phyloP scores from a whole-genome alignment of 352 stramenopile genomes.

The Globisporangium yorkense region DNA sequence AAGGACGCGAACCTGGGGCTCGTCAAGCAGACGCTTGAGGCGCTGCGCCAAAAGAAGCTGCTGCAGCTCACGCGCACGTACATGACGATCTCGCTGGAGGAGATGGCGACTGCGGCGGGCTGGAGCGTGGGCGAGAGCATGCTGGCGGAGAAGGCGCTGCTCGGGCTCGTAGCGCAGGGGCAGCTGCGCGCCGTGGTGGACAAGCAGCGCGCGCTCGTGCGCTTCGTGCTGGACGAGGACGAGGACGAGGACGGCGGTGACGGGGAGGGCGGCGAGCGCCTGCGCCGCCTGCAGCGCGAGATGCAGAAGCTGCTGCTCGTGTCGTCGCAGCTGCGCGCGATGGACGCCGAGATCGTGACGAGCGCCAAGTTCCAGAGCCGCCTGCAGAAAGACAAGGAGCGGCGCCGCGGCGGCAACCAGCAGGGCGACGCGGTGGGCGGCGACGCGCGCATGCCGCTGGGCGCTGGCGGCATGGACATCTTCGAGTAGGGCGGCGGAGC shows the following conservation, averaged over 20 bases:
- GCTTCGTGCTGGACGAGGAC: constrained; percentile 64
- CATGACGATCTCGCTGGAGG: constrained; percentile 58
- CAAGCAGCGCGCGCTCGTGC: constrained; percentile 73
- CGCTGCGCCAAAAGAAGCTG: constrained; percentile 65
- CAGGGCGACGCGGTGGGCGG: constrained; percentile 30
- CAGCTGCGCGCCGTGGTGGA: constrained; percentile 67
- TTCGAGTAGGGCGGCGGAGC: constrained; percentile 27
- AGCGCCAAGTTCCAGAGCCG: constrained; percentile 74
- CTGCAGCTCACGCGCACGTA: constrained; percentile 76
- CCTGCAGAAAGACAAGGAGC: constrained; percentile 74
- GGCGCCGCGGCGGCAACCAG: constrained; percentile 43
- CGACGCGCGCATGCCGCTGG: constrained; percentile 17
- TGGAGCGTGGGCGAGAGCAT: constrained; percentile 27
- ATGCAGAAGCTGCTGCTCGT: constrained; percentile 73
- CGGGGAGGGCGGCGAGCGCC: constrained; percentile 21
- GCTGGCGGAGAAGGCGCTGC: constrained; percentile 53
- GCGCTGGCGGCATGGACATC: constrained; percentile 43
- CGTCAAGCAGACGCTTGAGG: constrained; percentile 69
- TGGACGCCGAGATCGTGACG: constrained; percentile 80
- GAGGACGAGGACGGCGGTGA: constrained; percentile 38
- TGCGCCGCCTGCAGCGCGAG: constrained; percentile 50
- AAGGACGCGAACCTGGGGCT: constrained; percentile 69
- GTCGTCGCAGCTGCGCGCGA: constrained; percentile 56
- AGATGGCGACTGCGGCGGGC: constrained; percentile 47
- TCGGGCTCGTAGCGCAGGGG: constrained; percentile 43